phyloP scores from a whole-genome alignment of 441 rosid species.

The Cnidoscolus chayamansa region DNA sequence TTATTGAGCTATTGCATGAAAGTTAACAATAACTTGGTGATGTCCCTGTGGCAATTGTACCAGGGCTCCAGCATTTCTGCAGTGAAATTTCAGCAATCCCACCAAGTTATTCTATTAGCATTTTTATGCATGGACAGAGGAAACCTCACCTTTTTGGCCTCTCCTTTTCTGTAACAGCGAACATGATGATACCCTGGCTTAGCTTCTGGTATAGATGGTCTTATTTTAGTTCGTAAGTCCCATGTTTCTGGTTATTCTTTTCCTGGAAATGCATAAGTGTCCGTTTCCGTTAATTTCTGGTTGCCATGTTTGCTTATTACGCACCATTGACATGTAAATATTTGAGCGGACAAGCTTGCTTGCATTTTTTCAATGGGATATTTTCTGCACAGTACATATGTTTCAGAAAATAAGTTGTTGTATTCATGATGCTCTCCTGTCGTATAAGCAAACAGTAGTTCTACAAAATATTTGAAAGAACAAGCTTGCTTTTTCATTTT shows the following conservation, averaged over 20 bases:
- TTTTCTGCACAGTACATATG: no score
- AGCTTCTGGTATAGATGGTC: slow-evolving; percentile 11
- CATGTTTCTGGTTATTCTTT: slow-evolving; percentile 7
- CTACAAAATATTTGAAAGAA: not conserved
- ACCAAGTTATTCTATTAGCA: slow-evolving; percentile 1
- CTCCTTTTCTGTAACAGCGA: not conserved
- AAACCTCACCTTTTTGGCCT: not conserved
- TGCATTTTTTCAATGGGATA: no score
- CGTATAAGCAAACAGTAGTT: no score
- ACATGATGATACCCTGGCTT: slow-evolving; percentile 1
- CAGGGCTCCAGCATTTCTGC: not conserved
- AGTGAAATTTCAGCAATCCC: not conserved
- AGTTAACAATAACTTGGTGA: slow-evolving; percentile 5
- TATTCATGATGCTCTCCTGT: no score
- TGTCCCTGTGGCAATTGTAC: not conserved
- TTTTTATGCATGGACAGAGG: not conserved
- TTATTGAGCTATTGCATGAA: not conserved
- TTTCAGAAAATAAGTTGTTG: no score
- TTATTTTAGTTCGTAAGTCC: slow-evolving; percentile 9
- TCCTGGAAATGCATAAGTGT: slow-evolving; percentile 10
- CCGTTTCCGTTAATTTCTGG: slow-evolving; percentile 9
- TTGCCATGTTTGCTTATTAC: not conserved
- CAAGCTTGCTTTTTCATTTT: no score
- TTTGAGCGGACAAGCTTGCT: not conserved
- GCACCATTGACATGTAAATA: slow-evolving; percentile 13